Base-by-base conservation (phyloP, 2,329 filamentous ascomycete genomes). In the Coniochaeta sp. region DNA sequence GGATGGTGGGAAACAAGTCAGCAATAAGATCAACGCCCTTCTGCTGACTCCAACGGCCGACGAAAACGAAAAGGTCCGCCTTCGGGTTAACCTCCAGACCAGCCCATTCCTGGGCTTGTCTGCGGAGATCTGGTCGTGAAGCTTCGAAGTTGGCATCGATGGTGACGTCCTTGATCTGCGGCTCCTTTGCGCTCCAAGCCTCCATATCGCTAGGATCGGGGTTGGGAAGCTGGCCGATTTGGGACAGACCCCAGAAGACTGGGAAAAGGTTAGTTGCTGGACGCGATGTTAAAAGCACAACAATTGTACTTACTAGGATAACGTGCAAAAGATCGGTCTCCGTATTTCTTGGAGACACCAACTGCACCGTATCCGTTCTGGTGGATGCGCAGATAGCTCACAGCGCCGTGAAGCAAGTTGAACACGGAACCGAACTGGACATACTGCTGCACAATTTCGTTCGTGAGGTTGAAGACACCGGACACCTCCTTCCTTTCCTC, bases 11-110 rank as follows among this genome's bases (percentile, higher is more conserved):
- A 63, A 85, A 81, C 18, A 85, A 78, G 59, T 86, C 82, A 7
- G 82, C 82, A 57, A 86, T 85, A 40, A 86, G 67, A 62, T 86
- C 82, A 48, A 85, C 73, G 48, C 82, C 82, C 62, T 86, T 86
- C 60, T 86, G 82, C 73, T 82, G 78, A 3, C 78, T 82, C 82
- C 82, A 86, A 55, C 82, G 76, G 52, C 82, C 82, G 42, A 86
- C 82, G 57, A 86, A 86, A 10, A 85, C 82, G 55, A 86, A 75
- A 10, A 86, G 70, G 51, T 86, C 80, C 2, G 82, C 82, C 48
- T 81, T 70, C 1, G 80, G 75, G 56, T 82, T 75, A 51, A 79
- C 72, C 5, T 82, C 71, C 3, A 86, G 69, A n/a, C 79, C 79
- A 42, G 82, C 82, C 82, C 82, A 86, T 65, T 82, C 76, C 60